Evolutionary conservation across 495 filamentous ascomycete species (phyloP), one percentile per base, ranked within the genome.

Genomic region (Penicillium roqueforti): DNA sequence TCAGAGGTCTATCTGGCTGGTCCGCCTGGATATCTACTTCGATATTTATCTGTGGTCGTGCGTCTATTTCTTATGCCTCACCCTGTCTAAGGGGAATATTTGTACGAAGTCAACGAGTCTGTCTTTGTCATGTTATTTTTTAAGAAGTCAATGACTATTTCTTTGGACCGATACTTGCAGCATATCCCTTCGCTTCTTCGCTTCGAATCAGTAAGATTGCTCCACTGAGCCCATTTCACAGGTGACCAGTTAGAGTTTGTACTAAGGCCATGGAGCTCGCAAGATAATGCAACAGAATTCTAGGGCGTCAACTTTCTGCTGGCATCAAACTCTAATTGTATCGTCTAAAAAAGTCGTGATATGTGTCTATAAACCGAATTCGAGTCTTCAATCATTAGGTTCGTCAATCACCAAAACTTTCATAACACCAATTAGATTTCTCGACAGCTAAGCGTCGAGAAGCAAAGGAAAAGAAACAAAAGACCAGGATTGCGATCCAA

Each of bases 31-130:
- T 52, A 43, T 36, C 26, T 43, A 23, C 8, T 4, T 8, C 11
- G 22, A n/a, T 49, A 25, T 36, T 36, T 36, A 37, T 52, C 40
- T 52, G 20, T 31, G 49, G 49, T 25, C 13, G n/a, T 52, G 55
- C 60, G 54, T 60, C 37, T 51, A n/a, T 47, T 28, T 18, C 29
- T 22, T 52, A 8, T 43, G 7, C 34, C 38, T 32, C 32, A 8
- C 6, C 32, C 36, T 11, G 29, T 34, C 18, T 6, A 14, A 1
- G 29, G 26, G 43, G 39, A 19, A 26, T 42, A 23, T 40, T 34
- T 32, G 29, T 28, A 52, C 50, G 50, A 52, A 52, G 50, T 52
- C 14, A 52, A 52, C 29, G 50, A 52, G 39, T 52, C 50, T 52
- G 50, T 52, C 39, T 50, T 39, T 31, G 48, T 52, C 29, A 26